Conservation (phyloP, 345 rosid genomes). For the Tarenaya hassleriana region DNA sequence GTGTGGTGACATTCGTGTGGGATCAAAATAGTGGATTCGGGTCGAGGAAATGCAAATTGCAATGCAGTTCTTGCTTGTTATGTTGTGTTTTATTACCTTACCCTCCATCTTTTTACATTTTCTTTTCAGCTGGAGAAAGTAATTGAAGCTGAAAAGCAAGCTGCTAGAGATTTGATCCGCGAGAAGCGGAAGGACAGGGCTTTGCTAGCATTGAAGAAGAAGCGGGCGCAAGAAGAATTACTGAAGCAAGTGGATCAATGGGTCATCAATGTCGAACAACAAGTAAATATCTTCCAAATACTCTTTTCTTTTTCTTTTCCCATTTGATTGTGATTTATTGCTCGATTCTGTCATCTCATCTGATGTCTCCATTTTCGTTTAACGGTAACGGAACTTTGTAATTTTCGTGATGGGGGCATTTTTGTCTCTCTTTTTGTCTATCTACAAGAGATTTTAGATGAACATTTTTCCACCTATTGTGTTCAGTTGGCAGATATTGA, state of each 20-base stretch:
- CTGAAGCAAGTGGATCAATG: conserved; percentile 88
- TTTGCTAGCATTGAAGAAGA: conserved; percentile 88
- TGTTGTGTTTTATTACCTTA: background rate
- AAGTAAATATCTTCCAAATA: conserved; percentile 38
- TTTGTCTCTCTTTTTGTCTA: background rate
- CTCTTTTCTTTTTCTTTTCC: background rate
- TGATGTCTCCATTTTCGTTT: too few relatives aligned
- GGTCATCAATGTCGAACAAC: conserved; percentile 96
- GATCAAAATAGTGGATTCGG: background rate
- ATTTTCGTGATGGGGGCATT: background rate
- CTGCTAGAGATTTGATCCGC: conserved; percentile 71
- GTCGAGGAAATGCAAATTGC: conserved; percentile 5
- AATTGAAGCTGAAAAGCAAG: conserved; percentile 89
- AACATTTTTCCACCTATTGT: background rate
- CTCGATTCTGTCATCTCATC: too few relatives aligned
- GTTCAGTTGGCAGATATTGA: conserved; percentile 89
- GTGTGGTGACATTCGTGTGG: too few relatives aligned
- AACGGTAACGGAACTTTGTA: background rate
- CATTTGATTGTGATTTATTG: background rate
- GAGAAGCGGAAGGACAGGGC: conserved; percentile 90
- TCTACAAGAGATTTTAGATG: background rate
- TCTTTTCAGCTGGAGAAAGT: conserved; percentile 61
- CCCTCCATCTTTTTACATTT: background rate
- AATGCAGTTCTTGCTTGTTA: background rate
- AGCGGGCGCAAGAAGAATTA: conserved; percentile 82